Evolutionary conservation across 2,329 filamentous ascomycete genomes (phyloP).

Genomic region (Botrytis fabae): DNA sequence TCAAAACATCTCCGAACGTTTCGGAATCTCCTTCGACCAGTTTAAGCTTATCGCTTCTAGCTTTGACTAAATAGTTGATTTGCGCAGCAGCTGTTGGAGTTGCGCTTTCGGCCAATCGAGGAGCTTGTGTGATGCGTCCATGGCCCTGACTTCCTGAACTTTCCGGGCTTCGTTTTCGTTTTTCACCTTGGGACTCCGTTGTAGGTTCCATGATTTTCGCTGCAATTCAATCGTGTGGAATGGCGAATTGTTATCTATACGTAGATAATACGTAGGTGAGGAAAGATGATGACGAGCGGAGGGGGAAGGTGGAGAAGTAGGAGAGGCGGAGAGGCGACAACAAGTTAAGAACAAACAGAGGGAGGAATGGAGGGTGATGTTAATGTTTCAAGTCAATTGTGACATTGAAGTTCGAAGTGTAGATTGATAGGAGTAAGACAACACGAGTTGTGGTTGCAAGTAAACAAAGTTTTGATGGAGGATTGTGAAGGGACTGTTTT

Average conservation of each 20-base stretch:
- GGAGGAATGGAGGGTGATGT: background rate
- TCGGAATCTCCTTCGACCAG: slow-evolving; percentile 60
- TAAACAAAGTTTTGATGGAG: background rate
- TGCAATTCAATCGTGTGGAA: background rate
- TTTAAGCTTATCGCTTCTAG: slow-evolving; percentile 48
- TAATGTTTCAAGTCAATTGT: background rate
- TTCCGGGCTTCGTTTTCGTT: slow-evolving; percentile 37
- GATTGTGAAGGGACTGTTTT: slow-evolving; percentile 2
- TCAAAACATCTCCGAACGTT: slow-evolving; percentile 70
- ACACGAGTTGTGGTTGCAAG: background rate
- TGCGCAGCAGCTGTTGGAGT: slow-evolving; percentile 37
- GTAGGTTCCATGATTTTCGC: background rate
- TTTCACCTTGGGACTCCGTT: slow-evolving; percentile 21
- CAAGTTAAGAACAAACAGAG: background rate
- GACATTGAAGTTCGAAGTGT: background rate
- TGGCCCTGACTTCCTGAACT: slow-evolving; percentile 32
- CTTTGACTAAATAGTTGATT: slow-evolving; percentile 56
- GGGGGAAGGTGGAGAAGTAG: slow-evolving; percentile 10
- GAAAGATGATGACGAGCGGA: slow-evolving; percentile 2
- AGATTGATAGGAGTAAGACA: background rate
- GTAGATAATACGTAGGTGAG: background rate
- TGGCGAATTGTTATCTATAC: background rate
- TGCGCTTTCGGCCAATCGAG: slow-evolving; percentile 20
- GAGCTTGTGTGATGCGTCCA: slow-evolving; percentile 34
- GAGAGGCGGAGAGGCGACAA: background rate